A percentile compares a stretch with the other conserved stretches of the same genome.
Evolutionary conservation across 768 basidiomycete genomes (phyloP).

Genomic region (Tricholoma sp.): DNA sequence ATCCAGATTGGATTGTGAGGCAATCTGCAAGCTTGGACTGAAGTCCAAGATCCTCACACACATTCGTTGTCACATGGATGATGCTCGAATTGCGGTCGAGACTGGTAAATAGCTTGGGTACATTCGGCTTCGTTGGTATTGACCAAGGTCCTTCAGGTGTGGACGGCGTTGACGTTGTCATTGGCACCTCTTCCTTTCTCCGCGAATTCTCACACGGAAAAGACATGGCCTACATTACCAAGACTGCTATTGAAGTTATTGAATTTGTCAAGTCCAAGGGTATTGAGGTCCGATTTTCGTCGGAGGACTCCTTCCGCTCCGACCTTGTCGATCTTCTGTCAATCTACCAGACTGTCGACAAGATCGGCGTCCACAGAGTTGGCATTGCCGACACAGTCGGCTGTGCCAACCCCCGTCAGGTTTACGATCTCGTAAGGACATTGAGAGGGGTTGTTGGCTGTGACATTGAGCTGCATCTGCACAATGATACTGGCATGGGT

Average conservation of each 20-base stretch:
- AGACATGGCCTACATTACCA: slow-evolving; percentile 99
- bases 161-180: slow-evolving; percentile 98
- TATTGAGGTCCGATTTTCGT: slow-evolving; percentile 99
- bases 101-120: slow-evolving; percentile 55
- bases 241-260: slow-evolving; percentile 97
- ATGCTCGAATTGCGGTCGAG: slow-evolving; percentile 96
- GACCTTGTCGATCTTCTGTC: slow-evolving; percentile 98
- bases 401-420: slow-evolving; percentile 97
- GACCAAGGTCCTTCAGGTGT: slow-evolving; percentile 54
- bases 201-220: slow-evolving; percentile 99
- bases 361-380: slow-evolving; percentile 97
- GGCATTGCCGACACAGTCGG: slow-evolving; percentile 99
- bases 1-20: slow-evolving; percentile 89
- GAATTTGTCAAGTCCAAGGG: slow-evolving; percentile 99
- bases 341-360: slow-evolving; percentile 99
- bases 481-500: slow-evolving; percentile 99
- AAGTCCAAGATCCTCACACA: slow-evolving; percentile 97
- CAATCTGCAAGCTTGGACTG: slow-evolving; percentile 97
- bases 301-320: slow-evolving; percentile 99
- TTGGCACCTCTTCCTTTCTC: slow-evolving; percentile 98
- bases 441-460: slow-evolving; percentile 93
- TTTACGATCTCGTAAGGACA: slow-evolving; percentile 96
- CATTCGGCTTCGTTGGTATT: background rate
- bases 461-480: slow-evolving; percentile 97
- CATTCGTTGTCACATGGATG: slow-evolving; percentile 99